Percentiles rank a stretch among this genome's conserved stretches.
These are phyloP conservation scores for Pyrenophora tritici-repentis DNA, from an alignment of 2,329 filamentous ascomycete genomes.

Conservation along the genomic window DNA sequence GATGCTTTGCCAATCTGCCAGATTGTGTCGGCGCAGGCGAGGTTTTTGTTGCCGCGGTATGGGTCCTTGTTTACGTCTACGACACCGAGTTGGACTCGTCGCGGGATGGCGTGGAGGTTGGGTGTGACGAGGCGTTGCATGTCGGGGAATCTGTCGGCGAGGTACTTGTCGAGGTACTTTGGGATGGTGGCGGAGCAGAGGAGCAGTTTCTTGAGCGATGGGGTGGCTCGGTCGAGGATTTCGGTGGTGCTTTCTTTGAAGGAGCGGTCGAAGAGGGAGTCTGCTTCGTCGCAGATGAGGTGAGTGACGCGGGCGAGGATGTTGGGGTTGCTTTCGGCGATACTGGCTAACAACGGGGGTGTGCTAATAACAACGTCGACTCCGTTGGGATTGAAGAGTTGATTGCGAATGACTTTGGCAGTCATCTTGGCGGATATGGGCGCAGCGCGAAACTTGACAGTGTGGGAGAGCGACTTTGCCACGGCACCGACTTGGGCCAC, in stretches of 20 bases:
- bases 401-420: constrained; percentile 78
- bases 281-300: constrained; percentile 91
- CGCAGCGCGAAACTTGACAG: constrained; percentile 83
- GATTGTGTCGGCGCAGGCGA: constrained; percentile 93
- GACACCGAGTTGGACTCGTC: constrained; percentile 90
- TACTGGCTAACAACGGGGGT: constrained; percentile 84
- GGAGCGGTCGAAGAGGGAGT: constrained; percentile 91
- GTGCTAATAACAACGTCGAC: constrained; percentile 88
- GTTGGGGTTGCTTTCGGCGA: constrained; percentile 87
- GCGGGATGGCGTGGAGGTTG: constrained; percentile 93
- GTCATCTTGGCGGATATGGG: constrained; percentile 79
- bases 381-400: constrained; percentile 78
- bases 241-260: constrained; percentile 82
- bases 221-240: constrained; percentile 79
- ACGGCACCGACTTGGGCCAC: constrained; percentile 84
- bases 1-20: constrained; percentile 87
- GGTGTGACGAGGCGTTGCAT: constrained; percentile 89
- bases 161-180: constrained; percentile 80
- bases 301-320: constrained; percentile 90
- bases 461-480: constrained; percentile 81
- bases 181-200: constrained; percentile 97
- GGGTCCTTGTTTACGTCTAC: constrained; percentile 91
- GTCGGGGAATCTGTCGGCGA: constrained; percentile 80
- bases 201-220: constrained; percentile 83
- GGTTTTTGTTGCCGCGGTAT: constrained; percentile 87